Evolutionary conservation across 441 rosid genomes (phyloP).

Genomic region (Populus hybrid): DNA sequence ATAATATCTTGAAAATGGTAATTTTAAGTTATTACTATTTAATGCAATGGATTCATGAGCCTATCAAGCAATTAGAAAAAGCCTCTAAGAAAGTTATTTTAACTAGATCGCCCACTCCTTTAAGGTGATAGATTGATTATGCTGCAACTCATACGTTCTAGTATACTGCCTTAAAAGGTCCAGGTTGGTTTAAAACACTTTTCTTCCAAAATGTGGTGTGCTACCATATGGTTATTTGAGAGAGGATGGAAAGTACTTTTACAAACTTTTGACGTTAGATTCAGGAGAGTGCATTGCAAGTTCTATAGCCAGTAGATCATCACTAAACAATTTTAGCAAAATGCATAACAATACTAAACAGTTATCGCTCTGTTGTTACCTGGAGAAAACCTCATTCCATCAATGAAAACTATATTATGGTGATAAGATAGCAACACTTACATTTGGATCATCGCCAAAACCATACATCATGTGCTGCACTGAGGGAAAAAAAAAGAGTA

Average conservation of each 20-base stretch:
- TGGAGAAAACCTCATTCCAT: neutral
- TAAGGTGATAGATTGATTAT: neutral
- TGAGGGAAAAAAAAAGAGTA: slow-evolving; percentile 12
- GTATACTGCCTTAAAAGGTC: neutral
- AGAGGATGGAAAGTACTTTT: neutral
- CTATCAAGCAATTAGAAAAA: neutral
- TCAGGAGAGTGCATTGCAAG: neutral
- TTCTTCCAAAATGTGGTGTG: neutral
- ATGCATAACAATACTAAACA: neutral
- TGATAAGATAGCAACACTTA: slow-evolving; percentile 30
- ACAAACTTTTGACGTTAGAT: neutral
- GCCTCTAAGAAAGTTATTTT: neutral
- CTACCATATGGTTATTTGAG: neutral
- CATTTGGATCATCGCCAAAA: slow-evolving; percentile 85
- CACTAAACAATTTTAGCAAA: neutral
- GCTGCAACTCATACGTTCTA: neutral
- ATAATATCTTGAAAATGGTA: too few relatives aligned
- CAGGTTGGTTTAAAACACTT: neutral
- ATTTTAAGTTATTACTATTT: neutral
- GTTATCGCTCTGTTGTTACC: neutral
- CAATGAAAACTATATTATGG: neutral
- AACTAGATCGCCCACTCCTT: neutral
- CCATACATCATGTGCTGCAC: slow-evolving; percentile 99
- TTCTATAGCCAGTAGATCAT: neutral
- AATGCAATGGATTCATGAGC: neutral